Evolutionary conservation across 352 stramenopile genomes (phyloP).

Genomic region (Phytophthora meadii): DNA sequence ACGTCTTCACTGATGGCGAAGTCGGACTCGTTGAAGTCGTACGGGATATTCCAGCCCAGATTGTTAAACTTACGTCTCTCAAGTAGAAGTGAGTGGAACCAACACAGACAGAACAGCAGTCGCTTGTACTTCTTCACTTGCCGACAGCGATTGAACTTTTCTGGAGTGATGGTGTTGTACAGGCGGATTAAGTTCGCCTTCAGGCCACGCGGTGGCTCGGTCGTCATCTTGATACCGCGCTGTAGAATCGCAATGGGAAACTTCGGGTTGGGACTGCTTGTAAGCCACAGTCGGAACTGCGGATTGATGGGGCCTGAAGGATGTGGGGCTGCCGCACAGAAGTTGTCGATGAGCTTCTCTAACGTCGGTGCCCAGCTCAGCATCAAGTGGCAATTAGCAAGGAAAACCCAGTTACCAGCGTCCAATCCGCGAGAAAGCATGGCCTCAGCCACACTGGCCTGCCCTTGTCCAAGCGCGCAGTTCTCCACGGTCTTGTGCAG

Average conservation of each 20-base stretch:
- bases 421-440: constrained; percentile 89
- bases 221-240: constrained; percentile 97
- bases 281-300: constrained; percentile 95
- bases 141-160: constrained; percentile 87
- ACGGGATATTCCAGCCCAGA: constrained; percentile 97
- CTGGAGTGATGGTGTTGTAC: constrained; percentile 93
- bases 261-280: constrained; percentile 92
- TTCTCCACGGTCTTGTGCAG: constrained; percentile 91
- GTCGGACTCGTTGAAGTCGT: constrained; percentile 98
- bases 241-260: constrained; percentile 97
- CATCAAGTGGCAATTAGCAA: constrained; percentile 97
- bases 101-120: constrained; percentile 95
- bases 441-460: constrained; percentile 91
- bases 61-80: constrained; percentile 97
- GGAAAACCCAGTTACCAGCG: constrained; percentile 94
- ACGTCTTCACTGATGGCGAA: constrained; percentile 97
- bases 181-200: constrained; percentile 94
- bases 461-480: constrained; percentile 94
- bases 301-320: constrained; percentile 65
- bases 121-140: constrained; percentile 92
- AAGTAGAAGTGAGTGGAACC: constrained; percentile 96
- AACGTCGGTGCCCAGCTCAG: constrained; percentile 94
- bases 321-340: constrained; percentile 59
- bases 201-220: constrained; percentile 92
- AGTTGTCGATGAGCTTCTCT: constrained; percentile 95